Base-by-base conservation (phyloP, 495 filamentous ascomycete species). In the Glutinoglossum americanum region DNA sequence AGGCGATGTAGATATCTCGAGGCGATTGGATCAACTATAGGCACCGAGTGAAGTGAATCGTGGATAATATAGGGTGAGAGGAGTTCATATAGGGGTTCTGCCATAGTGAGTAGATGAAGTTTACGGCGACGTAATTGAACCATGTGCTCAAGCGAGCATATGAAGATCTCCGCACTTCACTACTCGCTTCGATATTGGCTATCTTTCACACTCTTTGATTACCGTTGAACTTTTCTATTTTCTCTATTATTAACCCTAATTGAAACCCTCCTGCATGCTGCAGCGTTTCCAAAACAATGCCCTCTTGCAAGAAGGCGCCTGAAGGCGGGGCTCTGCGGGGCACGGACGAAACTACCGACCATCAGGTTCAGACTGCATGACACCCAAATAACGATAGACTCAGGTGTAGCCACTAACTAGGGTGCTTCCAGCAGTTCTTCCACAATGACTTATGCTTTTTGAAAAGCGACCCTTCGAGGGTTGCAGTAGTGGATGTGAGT, bases 401-500 rank as follows among this genome's bases (percentile, higher is more conserved):
- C 19, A 5, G 15, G 37, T 3, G 7, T 21, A 39, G 27, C 23
- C 11, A 56, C 17, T 33, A 13, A 39, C 23, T 8, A 26, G 3
- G 30, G 1, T 56, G 21, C 11, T n/a, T 10, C 8, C 5, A 39
- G 6, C 54, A 56, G 54, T 56, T 56, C 27, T 56, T 33, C 32
- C 58, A 62, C 35, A 59, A 64, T 25, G 64, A 65, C n/a, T 59
- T 60, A 41, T 59, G 63, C 19, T 60, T 54, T 1, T 60, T 62
- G 51, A 65, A 59, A 25, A 58, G 49, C 15, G 47, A 61, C 49
- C 1, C 60, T 39, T 32, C 55, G 55, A 27, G 57, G 58, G 17
- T 62, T 56, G 35, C 60, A 57, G 45, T 60, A 28, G 58, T 63
- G 60, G 33, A 65, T 58, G 54, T 61, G 63, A 51, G 54, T 54